A percentile compares a stretch with the other conserved stretches of the same genome.
Conservation (phyloP, 192 early-diverging fungal genomes). For the Dissophora ornata region DNA sequence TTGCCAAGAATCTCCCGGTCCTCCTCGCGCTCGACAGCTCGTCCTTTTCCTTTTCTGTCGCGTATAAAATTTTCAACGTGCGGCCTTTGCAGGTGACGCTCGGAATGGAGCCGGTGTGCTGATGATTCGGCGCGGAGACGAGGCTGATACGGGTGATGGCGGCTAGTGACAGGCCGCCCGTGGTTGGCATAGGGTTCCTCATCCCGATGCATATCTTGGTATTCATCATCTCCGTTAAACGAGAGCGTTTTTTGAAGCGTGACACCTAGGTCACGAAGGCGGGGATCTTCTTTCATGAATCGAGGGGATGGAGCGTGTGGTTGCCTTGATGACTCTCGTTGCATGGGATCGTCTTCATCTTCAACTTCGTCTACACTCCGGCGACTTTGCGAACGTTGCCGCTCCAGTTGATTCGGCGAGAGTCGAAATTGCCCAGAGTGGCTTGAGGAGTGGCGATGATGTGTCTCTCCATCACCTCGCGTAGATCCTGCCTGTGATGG, state of each 20-base stretch:
- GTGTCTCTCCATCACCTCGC: constrained; percentile 14
- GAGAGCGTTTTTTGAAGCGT: constrained; percentile 47
- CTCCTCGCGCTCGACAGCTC: constrained; percentile 19
- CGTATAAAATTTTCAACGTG: constrained; percentile 22
- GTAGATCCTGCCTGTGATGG: constrained; percentile 15
- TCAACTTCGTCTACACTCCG: constrained; percentile 34
- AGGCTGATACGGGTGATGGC: constrained; percentile 39
- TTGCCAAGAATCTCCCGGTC: constrained; percentile 21
- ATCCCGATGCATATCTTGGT: constrained; percentile 16
- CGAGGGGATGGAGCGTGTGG: constrained; percentile 11
- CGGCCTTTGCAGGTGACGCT: constrained; percentile 11
- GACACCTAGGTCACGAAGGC: constrained; percentile 35
- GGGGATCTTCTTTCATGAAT: constrained; percentile 27
- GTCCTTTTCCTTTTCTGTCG: constrained; percentile 43
- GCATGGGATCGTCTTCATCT: constrained; percentile 34
- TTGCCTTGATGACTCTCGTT: constrained; percentile 19
- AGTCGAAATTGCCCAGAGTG: constrained; percentile 21
- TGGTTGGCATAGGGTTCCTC: constrained; percentile 3
- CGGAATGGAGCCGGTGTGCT: constrained; percentile 10
- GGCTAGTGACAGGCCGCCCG: not conserved
- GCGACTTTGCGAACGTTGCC: constrained; percentile 13
- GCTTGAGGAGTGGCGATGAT: constrained; percentile 24
- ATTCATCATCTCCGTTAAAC: constrained; percentile 47
- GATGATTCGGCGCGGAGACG: constrained; percentile 10
- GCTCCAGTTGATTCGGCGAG: constrained; percentile 38